phyloP scores from a whole-genome alignment of 1,284 basidiomycete genomes.

The Cutaneotrichosporon cutaneum region DNA sequence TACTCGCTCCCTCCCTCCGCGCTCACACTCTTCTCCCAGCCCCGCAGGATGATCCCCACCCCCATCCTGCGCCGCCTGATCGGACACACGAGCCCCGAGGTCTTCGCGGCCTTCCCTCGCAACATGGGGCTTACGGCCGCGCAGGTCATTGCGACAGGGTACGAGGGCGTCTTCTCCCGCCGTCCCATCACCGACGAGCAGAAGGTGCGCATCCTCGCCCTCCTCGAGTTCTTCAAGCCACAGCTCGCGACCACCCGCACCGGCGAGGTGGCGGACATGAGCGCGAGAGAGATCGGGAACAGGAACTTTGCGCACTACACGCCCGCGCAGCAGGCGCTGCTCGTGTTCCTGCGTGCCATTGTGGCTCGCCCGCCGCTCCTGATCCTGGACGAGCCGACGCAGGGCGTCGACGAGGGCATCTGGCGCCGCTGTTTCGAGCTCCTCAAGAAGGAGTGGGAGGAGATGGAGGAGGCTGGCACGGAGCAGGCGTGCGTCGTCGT shows the following conservation, averaged over 20 bases:
- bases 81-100: slow-evolving; percentile 83
- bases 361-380: slow-evolving; percentile 67
- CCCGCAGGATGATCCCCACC: slow-evolving; percentile 65
- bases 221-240: slow-evolving; percentile 61
- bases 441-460: slow-evolving; percentile 59
- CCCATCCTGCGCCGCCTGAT: slow-evolving; percentile 61
- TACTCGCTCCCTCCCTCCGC: slow-evolving; percentile 61
- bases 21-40: slow-evolving; percentile 69
- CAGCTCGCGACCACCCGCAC: slow-evolving; percentile 23
- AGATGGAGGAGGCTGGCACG: slow-evolving; percentile 38
- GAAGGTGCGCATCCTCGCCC: slow-evolving; percentile 52
- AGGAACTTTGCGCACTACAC: slow-evolving; percentile 63
- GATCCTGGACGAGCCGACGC: slow-evolving; percentile 84
- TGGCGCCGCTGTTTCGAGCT: slow-evolving; percentile 64
- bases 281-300: slow-evolving; percentile 41
- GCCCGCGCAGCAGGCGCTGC: slow-evolving; percentile 70
- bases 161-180: slow-evolving; percentile 72
- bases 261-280: slow-evolving; percentile 8
- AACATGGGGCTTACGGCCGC: slow-evolving; percentile 67
- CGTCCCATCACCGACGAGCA: slow-evolving; percentile 56
- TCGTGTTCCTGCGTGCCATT: slow-evolving; percentile 79
- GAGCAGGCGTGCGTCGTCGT: slow-evolving; percentile 77
- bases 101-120: slow-evolving; percentile 86
- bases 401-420: slow-evolving; percentile 80
- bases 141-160: slow-evolving; percentile 80